Evolutionary conservation across 192 early-diverging fungal species (phyloP), one percentile per base, ranked within the genome.

Genomic region (Coemansia sp.): DNA sequence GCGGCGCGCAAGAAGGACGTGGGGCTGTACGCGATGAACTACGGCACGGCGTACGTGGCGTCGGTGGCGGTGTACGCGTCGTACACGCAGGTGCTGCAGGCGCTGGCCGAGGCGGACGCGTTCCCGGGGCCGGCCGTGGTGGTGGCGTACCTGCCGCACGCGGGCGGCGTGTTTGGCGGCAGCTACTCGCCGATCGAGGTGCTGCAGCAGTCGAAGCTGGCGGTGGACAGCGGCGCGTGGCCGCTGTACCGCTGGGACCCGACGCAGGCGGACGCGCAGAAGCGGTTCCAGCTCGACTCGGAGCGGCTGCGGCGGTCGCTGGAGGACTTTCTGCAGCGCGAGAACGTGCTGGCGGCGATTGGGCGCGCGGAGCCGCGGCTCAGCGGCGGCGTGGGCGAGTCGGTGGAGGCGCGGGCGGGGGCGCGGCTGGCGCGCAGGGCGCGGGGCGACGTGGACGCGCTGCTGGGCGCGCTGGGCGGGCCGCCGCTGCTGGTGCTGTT

Each of bases 241-340:
- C 91, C 95, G 18, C 77, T 98, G 46, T 98, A 95, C 84, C 88
- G 95, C 62, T 98, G 92, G 92, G 89, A 93, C 69, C 95, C 95
- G 53, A 56, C 75, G 4, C 49, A 83, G 32, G 81, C 65, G 87
- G 35, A 89, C 87, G 18, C 44, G 33, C 38, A 54, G 12, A 8
- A 19, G 38, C 69, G 68, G 45, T 79, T 79, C 77, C 65, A 81
- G 92, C 92, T 67, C 78, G 89, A 68, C 85, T 88, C 68, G 79
- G 93, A 81, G 90, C 86, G 71, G 70, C 66, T 79, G 30, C 62
- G 63, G 21, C 79, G 82, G 29, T 88, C 92, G 59, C 71, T 98
- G 23, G 73, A 87, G 54, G 82, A 85, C 45, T 95, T 96, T 80
- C 74, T 98, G 55, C 83, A 88, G 46, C 87, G 89, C 32, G 93